Conservation (phyloP, 805 yeast species). For the Saturnispora besseyi region DNA sequence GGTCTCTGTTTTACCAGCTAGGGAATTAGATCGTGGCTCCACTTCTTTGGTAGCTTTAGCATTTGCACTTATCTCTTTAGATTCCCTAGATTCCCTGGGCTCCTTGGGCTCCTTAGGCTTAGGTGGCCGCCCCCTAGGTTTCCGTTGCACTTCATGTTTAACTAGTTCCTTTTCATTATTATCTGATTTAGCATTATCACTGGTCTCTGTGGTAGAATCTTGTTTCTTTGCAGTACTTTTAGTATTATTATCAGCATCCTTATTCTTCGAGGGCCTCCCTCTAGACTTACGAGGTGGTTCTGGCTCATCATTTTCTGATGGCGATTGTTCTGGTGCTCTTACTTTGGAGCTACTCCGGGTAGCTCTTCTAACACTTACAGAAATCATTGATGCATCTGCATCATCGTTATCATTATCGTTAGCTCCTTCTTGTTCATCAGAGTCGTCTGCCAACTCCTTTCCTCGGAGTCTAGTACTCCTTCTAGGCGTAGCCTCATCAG, state of each 20-base stretch:
- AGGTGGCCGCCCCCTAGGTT: constrained; percentile 7
- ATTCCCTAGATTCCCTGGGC: neutral
- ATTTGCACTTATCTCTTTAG: no score
- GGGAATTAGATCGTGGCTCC: neutral
- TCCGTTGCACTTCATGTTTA: neutral
- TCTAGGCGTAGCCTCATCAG: constrained; percentile 7
- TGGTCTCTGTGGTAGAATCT: neutral
- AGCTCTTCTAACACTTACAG: constrained; percentile 1
- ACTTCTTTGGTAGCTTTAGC: neutral
- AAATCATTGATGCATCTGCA: neutral
- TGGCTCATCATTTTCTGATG: neutral
- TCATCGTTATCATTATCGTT: constrained; percentile 1
- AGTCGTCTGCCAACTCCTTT: constrained; percentile 6
- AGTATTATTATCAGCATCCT: neutral
- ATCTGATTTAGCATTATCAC: neutral
- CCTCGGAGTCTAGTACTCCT: constrained; percentile 12
- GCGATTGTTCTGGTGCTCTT: neutral
- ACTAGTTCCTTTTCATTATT: neutral
- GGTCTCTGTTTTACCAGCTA: neutral
- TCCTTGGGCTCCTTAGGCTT: neutral
- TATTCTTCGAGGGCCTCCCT: neutral
- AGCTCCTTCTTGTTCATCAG: neutral
- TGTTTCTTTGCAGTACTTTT: constrained; percentile 5
- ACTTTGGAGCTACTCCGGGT: constrained; percentile 3
- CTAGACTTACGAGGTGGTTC: neutral